A percentile compares a stretch with the other conserved stretches of the same genome.
phyloP scores from a whole-genome alignment of 805 yeast genomes.

The Candida tammaniensis region DNA sequence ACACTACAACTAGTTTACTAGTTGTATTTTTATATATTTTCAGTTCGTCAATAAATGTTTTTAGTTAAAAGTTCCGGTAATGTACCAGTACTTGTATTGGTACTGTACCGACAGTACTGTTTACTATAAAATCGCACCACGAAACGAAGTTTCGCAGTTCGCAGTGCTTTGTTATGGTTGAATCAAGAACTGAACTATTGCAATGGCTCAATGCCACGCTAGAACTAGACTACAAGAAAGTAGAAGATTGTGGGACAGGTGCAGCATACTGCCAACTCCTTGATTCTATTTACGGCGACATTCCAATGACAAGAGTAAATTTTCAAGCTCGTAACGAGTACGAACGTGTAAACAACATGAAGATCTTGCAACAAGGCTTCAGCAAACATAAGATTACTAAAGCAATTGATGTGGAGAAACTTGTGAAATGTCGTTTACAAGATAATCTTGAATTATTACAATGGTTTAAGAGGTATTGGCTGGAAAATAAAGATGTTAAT shows the following conservation, averaged over 20 bases:
- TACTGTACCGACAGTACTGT: too few species aligned
- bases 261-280: constrained; percentile 92
- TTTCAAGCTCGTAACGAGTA: constrained; percentile 70
- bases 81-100: too few species aligned
- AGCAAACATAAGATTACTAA: constrained; percentile 67
- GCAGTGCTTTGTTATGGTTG: too few species aligned
- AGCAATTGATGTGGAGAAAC: constrained; percentile 73
- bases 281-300: constrained; percentile 79
- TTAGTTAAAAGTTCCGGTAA: too few species aligned
- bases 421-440: constrained; percentile 86
- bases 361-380: constrained; percentile 81
- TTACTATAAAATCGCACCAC: too few species aligned
- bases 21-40: too few species aligned
- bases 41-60: too few species aligned
- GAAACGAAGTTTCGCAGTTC: too few species aligned
- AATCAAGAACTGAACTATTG: constrained; percentile 79
- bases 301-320: constrained; percentile 77
- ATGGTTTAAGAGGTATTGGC: constrained; percentile 86
- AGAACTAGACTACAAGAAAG: constrained; percentile 62
- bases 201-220: constrained; percentile 80
- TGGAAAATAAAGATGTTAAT: constrained; percentile 64
- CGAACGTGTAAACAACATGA: constrained; percentile 77
- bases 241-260: constrained; percentile 95
- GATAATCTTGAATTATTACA: constrained; percentile 93
- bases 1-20: too few species aligned